Percentiles rank a stretch among this genome's conserved stretches.
Conservation (phyloP, 106 monocot species). For the Dactylorhiza incarnata region DNA sequence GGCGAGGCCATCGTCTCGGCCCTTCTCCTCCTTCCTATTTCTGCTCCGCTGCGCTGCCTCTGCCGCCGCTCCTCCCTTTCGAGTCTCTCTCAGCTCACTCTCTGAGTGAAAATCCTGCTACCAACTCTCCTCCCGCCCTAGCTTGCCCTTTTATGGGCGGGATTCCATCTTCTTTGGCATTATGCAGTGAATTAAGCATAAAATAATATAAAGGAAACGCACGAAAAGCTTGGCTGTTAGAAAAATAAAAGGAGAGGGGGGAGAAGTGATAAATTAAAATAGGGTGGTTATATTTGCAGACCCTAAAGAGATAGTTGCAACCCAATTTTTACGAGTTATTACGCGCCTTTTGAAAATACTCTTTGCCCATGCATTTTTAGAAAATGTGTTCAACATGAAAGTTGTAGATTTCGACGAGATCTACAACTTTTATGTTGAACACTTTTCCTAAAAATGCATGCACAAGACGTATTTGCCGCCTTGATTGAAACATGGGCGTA, state of each 20-base stretch:
- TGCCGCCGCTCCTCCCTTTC: neutral
- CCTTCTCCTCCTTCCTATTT: neutral
- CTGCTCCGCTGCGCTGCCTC: neutral
- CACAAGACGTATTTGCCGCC: too few species aligned
- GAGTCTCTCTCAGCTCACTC: neutral
- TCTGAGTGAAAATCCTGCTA: neutral
- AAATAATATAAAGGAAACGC: neutral
- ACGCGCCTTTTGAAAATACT: too few species aligned
- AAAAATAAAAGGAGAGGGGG: neutral
- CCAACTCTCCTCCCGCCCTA: neutral
- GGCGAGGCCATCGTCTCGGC: neutral
- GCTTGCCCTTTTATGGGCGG: slow-evolving; percentile 2
- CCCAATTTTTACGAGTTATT: too few species aligned
- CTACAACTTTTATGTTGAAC: too few species aligned
- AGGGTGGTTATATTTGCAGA: too few species aligned
- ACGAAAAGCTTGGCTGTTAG: neutral
- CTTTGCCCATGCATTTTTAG: too few species aligned
- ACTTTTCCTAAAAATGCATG: too few species aligned
- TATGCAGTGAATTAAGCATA: neutral
- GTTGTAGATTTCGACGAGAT: too few species aligned
- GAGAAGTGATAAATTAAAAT: too few species aligned
- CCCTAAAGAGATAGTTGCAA: too few species aligned
- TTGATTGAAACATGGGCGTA: too few species aligned
- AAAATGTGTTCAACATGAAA: too few species aligned
- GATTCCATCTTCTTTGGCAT: slow-evolving; percentile 1